Conservation (phyloP, 208 protist genomes). For the Wallacemonas rigidus region DNA sequence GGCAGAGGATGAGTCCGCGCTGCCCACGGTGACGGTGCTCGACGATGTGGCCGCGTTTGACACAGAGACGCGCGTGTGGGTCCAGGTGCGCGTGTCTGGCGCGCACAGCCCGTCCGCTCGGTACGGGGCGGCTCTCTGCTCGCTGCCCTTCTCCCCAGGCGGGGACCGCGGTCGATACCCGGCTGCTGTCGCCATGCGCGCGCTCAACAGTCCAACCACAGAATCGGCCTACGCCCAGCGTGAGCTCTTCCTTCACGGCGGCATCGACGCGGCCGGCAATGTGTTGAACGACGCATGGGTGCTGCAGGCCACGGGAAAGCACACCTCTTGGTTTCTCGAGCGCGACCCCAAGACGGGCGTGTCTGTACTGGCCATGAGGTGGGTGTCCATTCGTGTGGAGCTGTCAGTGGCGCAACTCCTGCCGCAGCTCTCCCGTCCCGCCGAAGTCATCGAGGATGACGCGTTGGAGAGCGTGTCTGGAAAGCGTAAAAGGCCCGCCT, state of each 20-base stretch:
- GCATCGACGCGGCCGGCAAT: conserved; percentile 47
- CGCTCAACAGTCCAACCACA: conserved; percentile 17
- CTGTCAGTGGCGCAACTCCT: not conserved
- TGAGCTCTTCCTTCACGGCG: conserved; percentile 76
- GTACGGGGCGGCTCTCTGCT: conserved; percentile 54
- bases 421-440: not conserved
- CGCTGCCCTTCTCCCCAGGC: conserved; percentile 28
- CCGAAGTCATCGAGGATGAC: not conserved
- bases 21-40: conserved; percentile 25
- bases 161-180: conserved; percentile 3
- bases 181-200: not conserved
- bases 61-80: conserved; percentile 35
- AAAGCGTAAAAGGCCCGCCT: not conserved
- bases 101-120: conserved; percentile 36
- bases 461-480: not conserved
- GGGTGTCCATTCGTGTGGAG: conserved; percentile 18
- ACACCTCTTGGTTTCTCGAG: conserved; percentile 15
- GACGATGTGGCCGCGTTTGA: conserved; percentile 56
- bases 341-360: conserved; percentile 22
- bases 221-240: conserved; percentile 24
- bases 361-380: conserved; percentile 19
- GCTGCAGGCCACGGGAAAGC: conserved; percentile 34
- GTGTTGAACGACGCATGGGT: conserved; percentile 76
- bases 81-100: conserved; percentile 45
- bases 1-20: conserved; percentile 3